phyloP scores from a whole-genome alignment of 441 rosid species.

The Brassica hybrid region DNA sequence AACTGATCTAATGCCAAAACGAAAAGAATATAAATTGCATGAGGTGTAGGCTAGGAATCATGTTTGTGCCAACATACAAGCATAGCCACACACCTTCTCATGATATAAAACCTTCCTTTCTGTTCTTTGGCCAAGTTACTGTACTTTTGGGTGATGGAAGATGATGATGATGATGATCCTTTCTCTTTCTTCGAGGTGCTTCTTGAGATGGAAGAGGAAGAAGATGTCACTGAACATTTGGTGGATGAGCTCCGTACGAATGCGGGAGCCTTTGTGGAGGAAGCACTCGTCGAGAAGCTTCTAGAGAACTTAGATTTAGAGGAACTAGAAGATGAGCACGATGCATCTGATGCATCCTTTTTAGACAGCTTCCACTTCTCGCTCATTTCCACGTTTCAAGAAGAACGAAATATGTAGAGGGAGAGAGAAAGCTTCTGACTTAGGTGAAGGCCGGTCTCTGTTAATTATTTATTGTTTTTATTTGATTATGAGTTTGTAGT shows the following conservation, averaged over 20 bases:
- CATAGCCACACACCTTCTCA: constrained; percentile 99
- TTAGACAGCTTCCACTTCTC: constrained; percentile 78
- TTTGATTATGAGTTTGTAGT: constrained; percentile 42
- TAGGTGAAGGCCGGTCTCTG: not conserved
- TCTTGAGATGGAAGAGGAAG: constrained; percentile 54
- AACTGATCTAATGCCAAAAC: constrained; percentile 45
- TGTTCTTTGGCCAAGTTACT: constrained; percentile 79
- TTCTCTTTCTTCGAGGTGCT: constrained; percentile 57
- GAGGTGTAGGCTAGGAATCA: constrained; percentile 48
- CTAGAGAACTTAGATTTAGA: constrained; percentile 57
- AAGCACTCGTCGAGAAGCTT: constrained; percentile 71
- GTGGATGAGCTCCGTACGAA: constrained; percentile 64
- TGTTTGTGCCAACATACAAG: constrained; percentile 99
- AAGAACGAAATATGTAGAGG: not conserved
- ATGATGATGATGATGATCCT: constrained; percentile 43
- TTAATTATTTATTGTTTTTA: not conserved
- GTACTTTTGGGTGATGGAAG: constrained; percentile 49
- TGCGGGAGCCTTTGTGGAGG: constrained; percentile 65
- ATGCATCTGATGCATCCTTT: constrained; percentile 51
- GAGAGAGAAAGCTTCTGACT: not conserved
- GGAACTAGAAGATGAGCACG: constrained; percentile 45
- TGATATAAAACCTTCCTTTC: constrained; percentile 93
- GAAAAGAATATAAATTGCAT: constrained; percentile 31
- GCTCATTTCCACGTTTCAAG: constrained; percentile 47
- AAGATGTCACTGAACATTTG: constrained; percentile 44